Base-by-base conservation (phyloP, 768 basidiomycete species). In the Leucocoprinus birnbaumii region DNA sequence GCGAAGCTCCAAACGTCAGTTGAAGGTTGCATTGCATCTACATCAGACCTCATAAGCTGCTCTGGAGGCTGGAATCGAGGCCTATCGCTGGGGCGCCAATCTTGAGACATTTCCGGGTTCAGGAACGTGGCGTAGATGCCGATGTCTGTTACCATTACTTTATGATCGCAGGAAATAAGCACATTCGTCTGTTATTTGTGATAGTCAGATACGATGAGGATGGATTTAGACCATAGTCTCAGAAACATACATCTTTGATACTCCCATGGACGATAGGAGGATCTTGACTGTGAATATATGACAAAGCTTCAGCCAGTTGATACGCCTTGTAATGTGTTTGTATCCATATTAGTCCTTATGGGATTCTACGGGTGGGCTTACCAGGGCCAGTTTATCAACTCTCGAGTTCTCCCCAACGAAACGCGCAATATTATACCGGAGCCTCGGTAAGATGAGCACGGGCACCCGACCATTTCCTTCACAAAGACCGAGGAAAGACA, bases 401-500 rank as follows among this genome's bases (percentile, higher is more conserved):
- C 51, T 18, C 0, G 61, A 58, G 24, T 51, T 49, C 22, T 46
- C 11, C 40, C 10, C 26, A 3, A 64, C 38, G 50, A 60, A 61
- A 4, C 58, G 19, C 19, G 50, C 52, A 19, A 63, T 62, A 47
- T 64, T 48, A 34, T 54, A 65, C 51, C 26, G 57, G 8, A 21
- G 19, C 9, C 18, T 35, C 13, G 51, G 51, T 31, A 52, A 31
- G 3, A 52, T 27, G 6, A 52, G 16, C 27, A 52, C 22, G 3
- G 63, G 63, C 14, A 61, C 42, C 43, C 13, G 56, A 1, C 48
- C 21, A 47, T 56, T 47, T 8, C 45, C 43, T 3, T 57, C 38
- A 16, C 42, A 24, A 19, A 66, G 48, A 19, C 65, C 65, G 18
- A 53, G 27, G 37, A 62, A 63, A 2, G 57, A 48, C 5, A 40